A percentile compares a stretch with the other conserved stretches of the same genome.
phyloP scores from a whole-genome alignment of 768 basidiomycete genomes.

The Xerocomus brunneocitrinus region DNA sequence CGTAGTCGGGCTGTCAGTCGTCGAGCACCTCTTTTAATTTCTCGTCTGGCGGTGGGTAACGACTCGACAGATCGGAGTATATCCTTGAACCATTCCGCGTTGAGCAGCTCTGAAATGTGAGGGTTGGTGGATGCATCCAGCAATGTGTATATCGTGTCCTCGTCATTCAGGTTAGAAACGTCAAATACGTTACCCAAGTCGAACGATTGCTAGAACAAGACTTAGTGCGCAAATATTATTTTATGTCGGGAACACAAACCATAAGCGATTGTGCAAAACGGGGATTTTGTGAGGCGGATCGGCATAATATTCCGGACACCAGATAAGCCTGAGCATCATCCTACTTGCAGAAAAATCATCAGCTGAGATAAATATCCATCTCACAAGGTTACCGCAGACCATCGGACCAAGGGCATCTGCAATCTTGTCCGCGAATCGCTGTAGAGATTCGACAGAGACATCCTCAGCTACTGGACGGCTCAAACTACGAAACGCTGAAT shows the following conservation, averaged over 20 bases:
- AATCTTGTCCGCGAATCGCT: slow-evolving; percentile 53
- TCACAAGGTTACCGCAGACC: slow-evolving; percentile 36
- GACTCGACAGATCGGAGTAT: slow-evolving; percentile 20
- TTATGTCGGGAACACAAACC: slow-evolving; percentile 27
- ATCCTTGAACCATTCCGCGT: slow-evolving; percentile 30
- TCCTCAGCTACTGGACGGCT: slow-evolving; percentile 60
- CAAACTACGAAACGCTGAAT: slow-evolving; percentile 49
- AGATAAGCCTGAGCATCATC: slow-evolving; percentile 52
- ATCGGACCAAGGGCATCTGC: slow-evolving; percentile 52
- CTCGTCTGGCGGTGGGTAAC: slow-evolving; percentile 33
- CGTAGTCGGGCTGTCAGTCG: slow-evolving; percentile 47
- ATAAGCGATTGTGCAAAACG: slow-evolving; percentile 39
- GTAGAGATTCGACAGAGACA: slow-evolving; percentile 44
- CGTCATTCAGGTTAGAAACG: slow-evolving; percentile 43
- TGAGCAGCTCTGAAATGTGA: slow-evolving; percentile 55
- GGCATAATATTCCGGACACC: slow-evolving; percentile 57
- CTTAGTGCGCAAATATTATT: slow-evolving; percentile 4
- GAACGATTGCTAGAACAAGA: slow-evolving; percentile 46
- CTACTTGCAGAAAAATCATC: slow-evolving; percentile 30
- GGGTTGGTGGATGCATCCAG: slow-evolving; percentile 62
- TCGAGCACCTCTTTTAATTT: slow-evolving; percentile 42
- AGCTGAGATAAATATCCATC: background rate
- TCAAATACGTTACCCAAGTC: slow-evolving; percentile 55
- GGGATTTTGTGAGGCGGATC: slow-evolving; percentile 64
- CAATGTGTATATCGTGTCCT: slow-evolving; percentile 52